Evolutionary conservation across 129 eudicot genomes (phyloP).

Genomic region (Centrapalus pauciflorus): DNA sequence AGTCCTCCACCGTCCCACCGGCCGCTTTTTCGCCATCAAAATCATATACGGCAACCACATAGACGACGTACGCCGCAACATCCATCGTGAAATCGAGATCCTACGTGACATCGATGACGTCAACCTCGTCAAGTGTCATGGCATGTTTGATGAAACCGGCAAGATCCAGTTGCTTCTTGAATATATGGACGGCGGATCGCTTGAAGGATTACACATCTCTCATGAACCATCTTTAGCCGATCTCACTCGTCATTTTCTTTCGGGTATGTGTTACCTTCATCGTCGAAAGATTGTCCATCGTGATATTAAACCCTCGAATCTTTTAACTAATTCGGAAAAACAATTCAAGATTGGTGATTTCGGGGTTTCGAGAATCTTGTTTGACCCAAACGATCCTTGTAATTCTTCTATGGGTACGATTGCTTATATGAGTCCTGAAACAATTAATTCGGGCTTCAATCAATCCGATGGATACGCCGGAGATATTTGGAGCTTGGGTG

Average conservation of each 20-base stretch:
- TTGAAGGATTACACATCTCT: conserved; percentile 46
- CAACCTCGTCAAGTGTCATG: conserved; percentile 63
- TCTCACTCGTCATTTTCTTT: conserved; percentile 51
- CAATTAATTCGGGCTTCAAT: conserved; percentile 71
- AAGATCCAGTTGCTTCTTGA: conserved; percentile 74
- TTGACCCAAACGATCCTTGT: conserved; percentile 66
- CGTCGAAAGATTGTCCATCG: conserved; percentile 58
- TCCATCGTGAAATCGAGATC: conserved; percentile 75
- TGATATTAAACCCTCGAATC: conserved; percentile 75
- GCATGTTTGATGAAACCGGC: conserved; percentile 62
- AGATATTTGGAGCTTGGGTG: conserved; percentile 83
- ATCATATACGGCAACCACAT: conserved; percentile 74
- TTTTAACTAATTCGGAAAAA: conserved; percentile 38
- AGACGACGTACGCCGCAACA: conserved; percentile 60
- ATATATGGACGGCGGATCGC: conserved; percentile 66
- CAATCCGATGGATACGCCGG: conserved; percentile 74
- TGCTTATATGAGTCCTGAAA: conserved; percentile 87
- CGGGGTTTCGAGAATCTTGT: conserved; percentile 54
- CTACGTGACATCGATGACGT: conserved; percentile 68
- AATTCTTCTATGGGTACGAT: conserved; percentile 75
- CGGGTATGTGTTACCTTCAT: conserved; percentile 64
- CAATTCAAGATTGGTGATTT: conserved; percentile 71
- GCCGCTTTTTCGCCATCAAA: conserved; percentile 50
- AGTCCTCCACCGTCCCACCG: conserved; percentile 68
- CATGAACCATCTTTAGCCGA: conserved; percentile 49